Conservation (phyloP, 495 filamentous ascomycete genomes). For the Endocarpon pusillum region DNA sequence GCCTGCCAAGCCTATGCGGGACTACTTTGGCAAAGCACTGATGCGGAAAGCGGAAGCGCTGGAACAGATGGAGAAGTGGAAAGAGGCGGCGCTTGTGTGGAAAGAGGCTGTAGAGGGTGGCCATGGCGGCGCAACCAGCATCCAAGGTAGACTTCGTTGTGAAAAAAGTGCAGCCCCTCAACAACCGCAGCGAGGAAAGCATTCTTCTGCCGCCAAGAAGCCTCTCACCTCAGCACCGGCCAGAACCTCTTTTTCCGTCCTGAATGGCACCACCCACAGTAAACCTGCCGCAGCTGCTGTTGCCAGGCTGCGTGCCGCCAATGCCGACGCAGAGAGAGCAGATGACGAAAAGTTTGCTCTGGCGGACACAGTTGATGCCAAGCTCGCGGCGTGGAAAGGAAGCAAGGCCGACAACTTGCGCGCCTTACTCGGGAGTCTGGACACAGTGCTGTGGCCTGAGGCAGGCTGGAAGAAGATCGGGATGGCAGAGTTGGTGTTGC, state of each 20-base stretch:
- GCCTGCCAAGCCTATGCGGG: conserved; percentile 70
- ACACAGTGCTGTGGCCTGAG: conserved; percentile 77
- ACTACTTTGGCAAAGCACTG: conserved; percentile 81
- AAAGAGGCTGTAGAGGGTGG: conserved; percentile 65
- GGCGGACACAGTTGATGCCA: conserved; percentile 63
- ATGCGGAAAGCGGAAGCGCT: conserved; percentile 90
- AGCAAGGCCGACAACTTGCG: conserved; percentile 87
- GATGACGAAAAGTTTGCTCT: conserved; percentile 89
- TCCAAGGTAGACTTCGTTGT: conserved; percentile 76
- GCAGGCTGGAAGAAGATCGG: conserved; percentile 94
- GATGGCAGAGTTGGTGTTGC: conserved; percentile 76
- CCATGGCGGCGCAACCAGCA: conserved; percentile 64
- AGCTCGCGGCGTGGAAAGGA: conserved; percentile 60
- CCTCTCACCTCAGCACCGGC: conserved; percentile 11
- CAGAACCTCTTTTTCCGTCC: conserved; percentile 1
- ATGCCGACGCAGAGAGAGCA: conserved; percentile 61
- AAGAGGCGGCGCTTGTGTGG: conserved; percentile 67
- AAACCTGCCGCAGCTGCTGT: conserved; percentile 41
- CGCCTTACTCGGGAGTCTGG: conserved; percentile 73
- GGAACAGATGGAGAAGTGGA: conserved; percentile 90
- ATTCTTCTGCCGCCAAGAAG: conserved; percentile 16
- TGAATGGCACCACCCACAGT: conserved; percentile 8
- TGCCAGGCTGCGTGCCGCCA: conserved; percentile 58
- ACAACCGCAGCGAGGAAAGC: conserved; percentile 29
- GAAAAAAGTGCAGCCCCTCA: conserved; percentile 57